phyloP scores from a whole-genome alignment of 169 alveolate genomes.

The Theileria sp. region DNA sequence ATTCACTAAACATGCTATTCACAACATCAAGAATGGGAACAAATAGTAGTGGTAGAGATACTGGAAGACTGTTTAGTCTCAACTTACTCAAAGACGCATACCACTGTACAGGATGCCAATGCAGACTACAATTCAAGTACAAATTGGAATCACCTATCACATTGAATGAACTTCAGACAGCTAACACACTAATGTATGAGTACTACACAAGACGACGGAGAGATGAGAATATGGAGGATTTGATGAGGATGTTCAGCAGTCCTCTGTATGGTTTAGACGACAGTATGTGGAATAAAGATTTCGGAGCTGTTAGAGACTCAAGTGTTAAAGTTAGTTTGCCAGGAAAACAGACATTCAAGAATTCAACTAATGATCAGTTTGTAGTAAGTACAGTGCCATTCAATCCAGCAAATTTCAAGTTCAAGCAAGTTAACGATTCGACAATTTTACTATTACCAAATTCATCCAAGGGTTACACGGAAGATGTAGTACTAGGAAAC shows the following conservation, averaged over 20 bases:
- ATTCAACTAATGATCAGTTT: background rate
- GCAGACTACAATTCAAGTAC: background rate
- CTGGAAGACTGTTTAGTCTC: background rate
- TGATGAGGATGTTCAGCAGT: constrained; percentile 6
- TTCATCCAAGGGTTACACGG: background rate
- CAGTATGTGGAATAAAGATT: background rate
- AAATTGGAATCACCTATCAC: background rate
- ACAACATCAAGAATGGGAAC: background rate
- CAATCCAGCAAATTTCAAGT: background rate
- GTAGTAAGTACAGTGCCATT: background rate
- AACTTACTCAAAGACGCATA: background rate
- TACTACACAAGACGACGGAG: background rate
- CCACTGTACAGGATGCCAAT: constrained; percentile 6
- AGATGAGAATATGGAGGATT: constrained; percentile 9
- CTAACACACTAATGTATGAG: background rate
- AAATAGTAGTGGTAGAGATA: background rate
- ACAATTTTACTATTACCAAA: constrained; percentile 5
- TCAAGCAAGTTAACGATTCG: background rate
- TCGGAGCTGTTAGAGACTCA: background rate
- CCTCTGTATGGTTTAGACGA: constrained; percentile 1
- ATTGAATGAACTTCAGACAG: background rate
- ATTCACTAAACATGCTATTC: background rate
- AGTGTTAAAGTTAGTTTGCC: background rate
- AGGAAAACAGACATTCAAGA: background rate
- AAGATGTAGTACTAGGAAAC: background rate